Base-by-base conservation (phyloP, 176 grass and related monocot genomes). In the Eremochloa ophiuroides region DNA sequence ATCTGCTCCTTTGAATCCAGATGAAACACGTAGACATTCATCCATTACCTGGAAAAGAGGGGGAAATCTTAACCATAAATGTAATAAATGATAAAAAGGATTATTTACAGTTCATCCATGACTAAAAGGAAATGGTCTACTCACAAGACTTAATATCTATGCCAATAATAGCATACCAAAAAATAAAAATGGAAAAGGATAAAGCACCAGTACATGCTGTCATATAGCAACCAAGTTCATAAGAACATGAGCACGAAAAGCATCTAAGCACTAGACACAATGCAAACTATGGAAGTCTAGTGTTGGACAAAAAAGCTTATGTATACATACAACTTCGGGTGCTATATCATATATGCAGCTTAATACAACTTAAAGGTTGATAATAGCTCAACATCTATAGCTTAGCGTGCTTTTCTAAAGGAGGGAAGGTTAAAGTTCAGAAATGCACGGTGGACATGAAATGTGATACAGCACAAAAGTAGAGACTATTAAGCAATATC, bases 1-100 rank as follows among this genome's bases (percentile, higher is more conserved):
- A 87, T 92, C 95, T 8, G 89, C 55, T 75, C 95, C 95, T 85
- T 94, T 91, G 83, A 97, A 97, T 83, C 90, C 95, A 83, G 92
- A 97, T 77, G 87, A 89, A 84, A 93, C 95, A 85, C 95, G 92
- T 64, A 97, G 71, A 83, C 90, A 92, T 75, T 94, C 95, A 81
- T 97, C 95, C 53, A 97, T 83, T 67, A 94, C 95, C 95, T 97
- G 84, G 53, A 55, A 91, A 74, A 64, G 44, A 85, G 56, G 73
- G 41, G 30, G 84, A 46, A 77, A 34, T 55, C n/a, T 75, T 61
- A 48, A 48, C 23, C 40, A 76, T 25, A 68, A 18, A 28, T 29
- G 6, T 59, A 65, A 78, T 20, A 71, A 66, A 66, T 65, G 43
- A 78, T 35, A 5, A 71, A 26, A 47, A 16, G 10, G 30, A 23